Conservation (phyloP, 1,139 yeast species). For the Pichia sp. region DNA sequence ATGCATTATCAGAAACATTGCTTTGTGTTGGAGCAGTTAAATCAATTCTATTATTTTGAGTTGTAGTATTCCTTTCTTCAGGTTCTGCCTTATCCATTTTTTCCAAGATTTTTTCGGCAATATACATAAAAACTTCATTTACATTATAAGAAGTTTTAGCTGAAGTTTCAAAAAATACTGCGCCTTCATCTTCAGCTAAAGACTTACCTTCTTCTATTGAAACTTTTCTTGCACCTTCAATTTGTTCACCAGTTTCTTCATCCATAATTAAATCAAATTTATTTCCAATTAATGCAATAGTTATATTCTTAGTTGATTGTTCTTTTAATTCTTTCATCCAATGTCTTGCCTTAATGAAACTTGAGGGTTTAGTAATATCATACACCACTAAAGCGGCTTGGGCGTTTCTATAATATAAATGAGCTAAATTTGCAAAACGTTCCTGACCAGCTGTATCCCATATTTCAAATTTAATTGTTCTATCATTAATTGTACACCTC, state of each 20-base stretch:
- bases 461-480: conserved; percentile 90
- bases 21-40: conserved; percentile 30
- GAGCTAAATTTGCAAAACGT: conserved; percentile 92
- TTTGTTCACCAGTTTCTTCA: conserved; percentile 34
- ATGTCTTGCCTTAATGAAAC: conserved; percentile 95
- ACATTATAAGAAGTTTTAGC: conserved; percentile 93
- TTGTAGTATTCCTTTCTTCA: conserved; percentile 12
- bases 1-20: conserved; percentile 12
- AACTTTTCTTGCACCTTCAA: conserved; percentile 62
- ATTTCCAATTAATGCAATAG: conserved; percentile 92
- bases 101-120: conserved; percentile 78
- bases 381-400: conserved; percentile 96
- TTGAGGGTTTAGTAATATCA: conserved; percentile 95
- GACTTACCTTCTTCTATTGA: conserved; percentile 79
- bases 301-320: conserved; percentile 85
- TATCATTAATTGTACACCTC: conserved; percentile 84
- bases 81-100: conserved; percentile 25
- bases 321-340: conserved; percentile 98
- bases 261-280: conserved; percentile 60
- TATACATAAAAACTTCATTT: conserved; percentile 84
- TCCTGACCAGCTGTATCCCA: conserved; percentile 99
- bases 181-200: conserved; percentile 77
- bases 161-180: conserved; percentile 88
- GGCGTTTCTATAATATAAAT: conserved; percentile 98
- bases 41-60: conserved; percentile 31